phyloP scores from a whole-genome alignment of 164 flowering plant species.

The Vitis rupestris region DNA sequence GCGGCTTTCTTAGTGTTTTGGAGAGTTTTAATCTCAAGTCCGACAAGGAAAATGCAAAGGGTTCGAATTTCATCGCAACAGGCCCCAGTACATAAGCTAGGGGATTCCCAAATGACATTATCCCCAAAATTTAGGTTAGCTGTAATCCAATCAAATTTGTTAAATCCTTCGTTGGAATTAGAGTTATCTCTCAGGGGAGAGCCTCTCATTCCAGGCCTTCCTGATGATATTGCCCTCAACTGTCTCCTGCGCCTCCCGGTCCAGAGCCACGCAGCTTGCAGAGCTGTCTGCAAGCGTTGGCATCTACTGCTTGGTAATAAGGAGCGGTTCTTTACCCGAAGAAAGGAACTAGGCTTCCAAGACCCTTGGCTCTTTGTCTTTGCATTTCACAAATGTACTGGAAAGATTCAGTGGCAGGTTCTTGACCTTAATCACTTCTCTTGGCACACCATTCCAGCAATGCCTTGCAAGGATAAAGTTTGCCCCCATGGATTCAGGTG shows the following conservation, averaged over 20 bases:
- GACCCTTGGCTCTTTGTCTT: constrained; percentile 68
- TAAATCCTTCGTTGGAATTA: constrained; percentile 35
- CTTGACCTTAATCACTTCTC: constrained; percentile 45
- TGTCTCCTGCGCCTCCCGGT: constrained; percentile 88
- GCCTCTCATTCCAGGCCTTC: constrained; percentile 82
- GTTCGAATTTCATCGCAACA: constrained; percentile 79
- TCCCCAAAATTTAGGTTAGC: constrained; percentile 78
- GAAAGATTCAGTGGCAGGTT: constrained; percentile 61
- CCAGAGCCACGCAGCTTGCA: constrained; percentile 48
- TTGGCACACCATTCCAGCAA: constrained; percentile 67
- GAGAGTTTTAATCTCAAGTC: not conserved
- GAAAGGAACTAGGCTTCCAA: constrained; percentile 59
- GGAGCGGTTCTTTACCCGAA: constrained; percentile 60
- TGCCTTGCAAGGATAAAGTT: constrained; percentile 62
- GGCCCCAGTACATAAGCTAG: constrained; percentile 73
- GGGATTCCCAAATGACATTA: constrained; percentile 81
- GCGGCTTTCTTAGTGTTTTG: not conserved
- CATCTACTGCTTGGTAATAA: constrained; percentile 58
- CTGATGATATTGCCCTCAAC: constrained; percentile 77
- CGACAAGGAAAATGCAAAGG: constrained; percentile 55
- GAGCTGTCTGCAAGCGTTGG: constrained; percentile 77
- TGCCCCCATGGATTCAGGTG: constrained; percentile 55
- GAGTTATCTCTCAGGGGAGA: constrained; percentile 39
- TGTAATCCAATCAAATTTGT: constrained; percentile 32
- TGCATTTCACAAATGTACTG: constrained; percentile 51